These are phyloP conservation scores for Mortierella sp. DNA, from an alignment of 371 early-diverging fungal genomes.

Conservation along the genomic window DNA sequence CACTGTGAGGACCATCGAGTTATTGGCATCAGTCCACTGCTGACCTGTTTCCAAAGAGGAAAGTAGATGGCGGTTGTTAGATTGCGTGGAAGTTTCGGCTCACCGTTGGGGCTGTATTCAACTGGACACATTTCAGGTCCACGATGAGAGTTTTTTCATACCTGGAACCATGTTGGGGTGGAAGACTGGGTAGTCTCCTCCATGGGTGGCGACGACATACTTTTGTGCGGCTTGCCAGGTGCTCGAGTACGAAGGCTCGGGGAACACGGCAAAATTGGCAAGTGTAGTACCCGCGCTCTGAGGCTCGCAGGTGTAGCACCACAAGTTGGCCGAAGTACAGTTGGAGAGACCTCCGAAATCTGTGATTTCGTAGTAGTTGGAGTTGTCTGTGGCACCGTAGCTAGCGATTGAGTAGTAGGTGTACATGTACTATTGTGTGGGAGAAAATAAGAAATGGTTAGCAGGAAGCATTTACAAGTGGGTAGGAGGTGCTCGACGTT, in stretches of 20 bases:
- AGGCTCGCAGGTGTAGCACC: slow-evolving; percentile 58
- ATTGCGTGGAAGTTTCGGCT: too few species aligned
- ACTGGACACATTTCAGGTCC: too few species aligned
- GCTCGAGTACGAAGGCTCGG: slow-evolving; percentile 37
- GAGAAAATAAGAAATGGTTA: neutral
- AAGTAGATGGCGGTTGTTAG: too few species aligned
- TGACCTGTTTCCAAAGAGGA: neutral
- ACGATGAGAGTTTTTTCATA: neutral
- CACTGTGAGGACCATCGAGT: slow-evolving; percentile 11
- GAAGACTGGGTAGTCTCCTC: slow-evolving; percentile 37
- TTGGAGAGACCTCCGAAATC: slow-evolving; percentile 35
- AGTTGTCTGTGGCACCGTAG: slow-evolving; percentile 49
- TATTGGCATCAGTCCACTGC: slow-evolving; percentile 38
- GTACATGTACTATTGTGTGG: slow-evolving; percentile 28
- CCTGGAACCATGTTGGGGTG: slow-evolving; percentile 53
- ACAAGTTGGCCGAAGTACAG: slow-evolving; percentile 50
- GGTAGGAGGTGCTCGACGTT: too few species aligned
- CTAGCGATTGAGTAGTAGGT: slow-evolving; percentile 54
- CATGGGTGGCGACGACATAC: slow-evolving; percentile 32
- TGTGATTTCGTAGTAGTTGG: slow-evolving; percentile 53
- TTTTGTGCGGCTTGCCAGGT: slow-evolving; percentile 42
- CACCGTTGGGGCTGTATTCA: too few species aligned
- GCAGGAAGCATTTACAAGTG: too few species aligned
- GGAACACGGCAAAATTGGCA: slow-evolving; percentile 56
- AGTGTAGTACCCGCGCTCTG: slow-evolving; percentile 38